Evolutionary conservation across 2,329 filamentous ascomycete species (phyloP), one percentile per base, ranked within the genome.

Genomic region (Paecilomyces dactylethromorphus): DNA sequence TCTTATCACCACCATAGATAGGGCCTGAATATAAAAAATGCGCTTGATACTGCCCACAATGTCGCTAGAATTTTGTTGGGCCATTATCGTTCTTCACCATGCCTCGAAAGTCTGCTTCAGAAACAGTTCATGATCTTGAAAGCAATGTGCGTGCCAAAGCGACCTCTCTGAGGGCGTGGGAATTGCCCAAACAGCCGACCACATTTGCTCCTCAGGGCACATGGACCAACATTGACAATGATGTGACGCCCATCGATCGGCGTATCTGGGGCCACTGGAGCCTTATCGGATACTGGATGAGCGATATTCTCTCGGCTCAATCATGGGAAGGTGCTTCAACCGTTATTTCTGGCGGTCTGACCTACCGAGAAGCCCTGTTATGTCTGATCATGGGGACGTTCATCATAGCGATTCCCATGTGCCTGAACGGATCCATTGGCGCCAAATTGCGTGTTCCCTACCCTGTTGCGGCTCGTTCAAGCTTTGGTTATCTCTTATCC

Each of bases 401-500:
- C 33, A 39, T 39, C 33, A 39, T 39, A 11, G 33, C 33, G 11
- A 39, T 39, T 39, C 33, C 33, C 33, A 39, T 39, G 33, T 39
- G 33, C 15, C 45, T 63, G 12, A 70, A 70, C 24, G 64, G 69
- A 3, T 57, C 61, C 18, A 61, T 63, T 29, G 70, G 56, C 11
- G 69, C 69, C 26, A 63, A 64, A 49, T 63, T 70, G 3, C 65
- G 63, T 4, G 64, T 72, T 52, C 68, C 69, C 53, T 73, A 69
- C 35, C 68, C 71, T 1, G 68, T 72, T 54, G 66, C 67, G 54
- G 67, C 69, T 31, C 68, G 71, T 8, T 64, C 71, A 26, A 67
- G 67, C 1, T 75, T 73, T 32, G 73, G 72, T 53, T 73, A 66
- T 56, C 63, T 68, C 52, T 64, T 70, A 22, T 63, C 68, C 2